These are phyloP conservation scores for Penstemon barbatus DNA, from an alignment of 257 asterid genomes.

Conservation along the genomic window DNA sequence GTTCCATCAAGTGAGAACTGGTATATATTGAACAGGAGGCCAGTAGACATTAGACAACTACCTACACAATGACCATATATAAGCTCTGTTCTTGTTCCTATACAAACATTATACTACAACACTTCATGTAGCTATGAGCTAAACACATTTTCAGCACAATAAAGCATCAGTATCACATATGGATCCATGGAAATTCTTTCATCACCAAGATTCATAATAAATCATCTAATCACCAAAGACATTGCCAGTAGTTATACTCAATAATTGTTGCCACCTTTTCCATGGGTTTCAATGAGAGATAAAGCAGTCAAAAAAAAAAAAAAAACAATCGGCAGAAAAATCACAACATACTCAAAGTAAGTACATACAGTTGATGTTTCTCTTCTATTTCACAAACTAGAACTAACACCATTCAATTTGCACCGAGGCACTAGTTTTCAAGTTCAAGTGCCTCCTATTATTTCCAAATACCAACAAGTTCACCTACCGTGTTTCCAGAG, in stretches of 20 bases:
- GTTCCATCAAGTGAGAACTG: not conserved
- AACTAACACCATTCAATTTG: conserved; percentile 1
- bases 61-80: no score
- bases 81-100: not conserved
- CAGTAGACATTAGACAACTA: no score
- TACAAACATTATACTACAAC: not conserved
- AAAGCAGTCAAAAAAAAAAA: not conserved
- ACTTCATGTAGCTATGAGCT: not conserved
- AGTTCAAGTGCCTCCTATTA: not conserved
- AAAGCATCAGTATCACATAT: not conserved
- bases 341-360: not conserved
- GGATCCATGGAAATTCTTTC: not conserved
- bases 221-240: not conserved
- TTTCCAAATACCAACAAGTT: not conserved
- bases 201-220: not conserved
- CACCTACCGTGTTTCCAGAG: not conserved
- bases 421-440: not conserved
- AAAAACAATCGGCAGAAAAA: not conserved
- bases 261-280: not conserved
- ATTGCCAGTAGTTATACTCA: not conserved
- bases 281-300: not conserved
- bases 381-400: conserved; percentile 2
- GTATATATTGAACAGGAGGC: not conserved
- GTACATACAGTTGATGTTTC: not conserved
- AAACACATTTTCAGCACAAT: not conserved